These are phyloP conservation scores for Kitagawia praeruptora DNA, from an alignment of 129 eudicot species.

Conservation along the genomic window DNA sequence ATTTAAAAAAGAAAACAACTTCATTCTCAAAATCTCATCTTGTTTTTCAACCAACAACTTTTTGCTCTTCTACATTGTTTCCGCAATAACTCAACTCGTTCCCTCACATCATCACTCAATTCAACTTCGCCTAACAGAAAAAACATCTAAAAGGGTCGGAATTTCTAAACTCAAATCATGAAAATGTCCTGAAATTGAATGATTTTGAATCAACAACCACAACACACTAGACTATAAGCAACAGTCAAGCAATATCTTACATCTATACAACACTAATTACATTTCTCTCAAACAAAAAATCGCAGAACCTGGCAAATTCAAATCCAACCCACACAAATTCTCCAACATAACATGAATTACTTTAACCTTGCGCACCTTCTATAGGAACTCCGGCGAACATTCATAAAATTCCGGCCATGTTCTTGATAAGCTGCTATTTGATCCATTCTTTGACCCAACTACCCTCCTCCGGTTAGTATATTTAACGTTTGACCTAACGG, in stretches of 20 bases:
- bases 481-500: no score
- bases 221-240: slow-evolving; percentile 49
- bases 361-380: slow-evolving; percentile 39
- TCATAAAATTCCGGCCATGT: no score
- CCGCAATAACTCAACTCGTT: slow-evolving; percentile 48
- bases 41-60: slow-evolving; percentile 35
- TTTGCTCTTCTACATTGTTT: slow-evolving; percentile 40
- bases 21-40: slow-evolving; percentile 46
- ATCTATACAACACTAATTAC: slow-evolving; percentile 63
- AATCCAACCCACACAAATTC: slow-evolving; percentile 22
- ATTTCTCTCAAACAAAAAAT: slow-evolving; percentile 66
- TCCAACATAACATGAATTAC: slow-evolving; percentile 56
- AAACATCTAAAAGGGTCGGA: slow-evolving; percentile 69
- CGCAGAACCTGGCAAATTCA: slow-evolving; percentile 31
- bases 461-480: no score
- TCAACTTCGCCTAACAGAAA: slow-evolving; percentile 41
- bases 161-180: slow-evolving; percentile 67
- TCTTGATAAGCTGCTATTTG: no score
- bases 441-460: no score
- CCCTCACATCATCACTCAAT: slow-evolving; percentile 50
- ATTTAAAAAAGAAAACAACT: slow-evolving; percentile 34
- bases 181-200: slow-evolving; percentile 64
- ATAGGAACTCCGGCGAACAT: no score
- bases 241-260: slow-evolving; percentile 51
- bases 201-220: slow-evolving; percentile 73